These are phyloP conservation scores for Cyphellophora attinorum DNA, from an alignment of 2,329 filamentous ascomycete genomes.

Conservation along the genomic window DNA sequence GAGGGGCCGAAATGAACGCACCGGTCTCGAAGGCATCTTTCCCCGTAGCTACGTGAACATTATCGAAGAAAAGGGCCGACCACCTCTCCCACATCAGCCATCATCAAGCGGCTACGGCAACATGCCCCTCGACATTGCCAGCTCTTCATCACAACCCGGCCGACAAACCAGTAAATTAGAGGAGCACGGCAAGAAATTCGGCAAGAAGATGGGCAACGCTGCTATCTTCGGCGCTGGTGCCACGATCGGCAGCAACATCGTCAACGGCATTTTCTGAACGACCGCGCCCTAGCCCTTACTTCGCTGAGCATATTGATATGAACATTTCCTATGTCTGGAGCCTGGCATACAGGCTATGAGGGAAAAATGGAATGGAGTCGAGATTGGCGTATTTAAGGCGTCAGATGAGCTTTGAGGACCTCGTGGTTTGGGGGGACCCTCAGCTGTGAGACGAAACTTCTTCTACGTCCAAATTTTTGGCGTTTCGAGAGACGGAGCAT, in stretches of 20 bases:
- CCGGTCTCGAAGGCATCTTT: slow-evolving; percentile 83
- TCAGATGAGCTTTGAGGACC: too few species aligned
- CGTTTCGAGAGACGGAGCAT: too few species aligned
- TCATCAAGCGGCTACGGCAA: slow-evolving; percentile 38
- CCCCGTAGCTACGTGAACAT: slow-evolving; percentile 78
- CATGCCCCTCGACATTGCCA: slow-evolving; percentile 66
- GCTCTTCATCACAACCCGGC: slow-evolving; percentile 34
- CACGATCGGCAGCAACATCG: slow-evolving; percentile 79
- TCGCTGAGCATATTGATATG: too few species aligned
- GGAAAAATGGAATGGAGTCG: too few species aligned
- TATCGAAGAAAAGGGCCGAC: slow-evolving; percentile 52
- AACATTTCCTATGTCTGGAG: too few species aligned
- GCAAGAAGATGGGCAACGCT: slow-evolving; percentile 80
- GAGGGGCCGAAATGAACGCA: slow-evolving; percentile 81
- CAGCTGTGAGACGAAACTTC: too few species aligned
- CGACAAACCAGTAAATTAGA: slow-evolving; percentile 53
- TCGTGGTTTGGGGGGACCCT: too few species aligned
- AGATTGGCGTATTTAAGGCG: too few species aligned
- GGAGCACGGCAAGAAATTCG: slow-evolving; percentile 84
- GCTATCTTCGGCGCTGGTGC: slow-evolving; percentile 66
- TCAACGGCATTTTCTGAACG: slow-evolving; percentile 85
- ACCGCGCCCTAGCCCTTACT: too few species aligned
- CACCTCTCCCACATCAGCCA: slow-evolving; percentile 27
- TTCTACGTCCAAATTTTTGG: too few species aligned
- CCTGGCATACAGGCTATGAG: too few species aligned